Evolutionary conservation across 2,329 filamentous ascomycete species (phyloP).

Genomic region (Talaromyces sp.): DNA sequence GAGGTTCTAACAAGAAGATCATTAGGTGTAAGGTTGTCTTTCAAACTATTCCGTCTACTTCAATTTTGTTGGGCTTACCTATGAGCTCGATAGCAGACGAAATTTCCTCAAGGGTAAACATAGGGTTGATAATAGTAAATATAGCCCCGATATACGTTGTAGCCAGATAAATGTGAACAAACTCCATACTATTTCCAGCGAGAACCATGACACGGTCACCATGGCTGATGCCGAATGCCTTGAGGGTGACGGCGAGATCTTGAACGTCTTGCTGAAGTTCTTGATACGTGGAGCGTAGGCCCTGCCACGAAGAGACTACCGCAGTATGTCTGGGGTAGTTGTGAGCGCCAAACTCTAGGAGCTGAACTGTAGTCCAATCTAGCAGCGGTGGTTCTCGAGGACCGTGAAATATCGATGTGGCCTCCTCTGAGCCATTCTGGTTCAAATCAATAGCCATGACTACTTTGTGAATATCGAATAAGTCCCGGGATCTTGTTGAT

Average conservation of each 20-base stretch:
- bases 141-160: conserved; percentile 58
- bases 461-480: too few relatives aligned
- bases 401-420: background rate
- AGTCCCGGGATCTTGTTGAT: too few relatives aligned
- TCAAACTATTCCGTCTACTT: too few relatives aligned
- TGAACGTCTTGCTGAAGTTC: background rate
- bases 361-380: background rate
- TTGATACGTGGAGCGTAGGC: too few relatives aligned
- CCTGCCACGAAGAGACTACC: background rate
- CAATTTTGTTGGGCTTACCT: too few relatives aligned
- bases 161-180: conserved; percentile 63
- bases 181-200: conserved; percentile 52
- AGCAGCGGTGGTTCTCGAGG: background rate
- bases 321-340: background rate
- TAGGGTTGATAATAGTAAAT: conserved; percentile 68
- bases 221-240: conserved; percentile 57
- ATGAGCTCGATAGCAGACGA: conserved; percentile 39
- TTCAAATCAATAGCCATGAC: too few relatives aligned
- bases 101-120: conserved; percentile 59
- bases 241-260: conserved; percentile 41
- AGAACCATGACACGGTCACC: conserved; percentile 67
- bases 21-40: too few relatives aligned
- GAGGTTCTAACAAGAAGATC: too few relatives aligned
- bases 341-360: background rate
- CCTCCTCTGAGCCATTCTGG: too few relatives aligned